These are phyloP conservation scores for Pholiota microspora DNA, from an alignment of 768 basidiomycete species.

Conservation along the genomic window DNA sequence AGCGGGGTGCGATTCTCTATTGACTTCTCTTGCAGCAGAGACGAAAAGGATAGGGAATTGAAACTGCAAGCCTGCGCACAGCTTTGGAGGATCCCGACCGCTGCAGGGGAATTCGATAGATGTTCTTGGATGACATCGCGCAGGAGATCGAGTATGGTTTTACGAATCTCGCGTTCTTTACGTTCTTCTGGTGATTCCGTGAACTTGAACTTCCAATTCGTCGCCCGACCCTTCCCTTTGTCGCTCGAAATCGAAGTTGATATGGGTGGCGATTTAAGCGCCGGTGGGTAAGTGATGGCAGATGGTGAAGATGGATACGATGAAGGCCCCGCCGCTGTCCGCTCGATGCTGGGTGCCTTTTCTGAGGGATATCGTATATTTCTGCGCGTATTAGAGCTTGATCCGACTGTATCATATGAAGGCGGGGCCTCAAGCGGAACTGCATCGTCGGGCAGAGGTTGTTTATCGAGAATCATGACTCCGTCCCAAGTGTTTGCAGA, in stretches of 20 bases:
- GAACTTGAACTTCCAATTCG: constrained; percentile 21
- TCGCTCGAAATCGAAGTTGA: constrained; percentile 11
- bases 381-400: not conserved
- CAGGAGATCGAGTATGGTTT: constrained; percentile 51
- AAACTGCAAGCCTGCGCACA: constrained; percentile 60
- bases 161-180: constrained; percentile 46
- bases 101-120: constrained; percentile 25
- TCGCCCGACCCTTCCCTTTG: constrained; percentile 30
- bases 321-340: not conserved
- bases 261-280: constrained; percentile 13
- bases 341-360: constrained; percentile 9
- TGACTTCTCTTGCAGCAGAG: constrained; percentile 57
- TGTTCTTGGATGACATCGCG: constrained; percentile 53
- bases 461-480: constrained; percentile 30
- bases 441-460: constrained; percentile 34
- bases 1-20: constrained; percentile 66
- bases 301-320: constrained; percentile 6
- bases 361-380: not conserved
- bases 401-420: constrained; percentile 32
- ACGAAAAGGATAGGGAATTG: constrained; percentile 47
- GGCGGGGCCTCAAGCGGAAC: constrained; percentile 38
- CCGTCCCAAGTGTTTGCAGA: not conserved
- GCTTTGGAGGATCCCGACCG: constrained; percentile 50
- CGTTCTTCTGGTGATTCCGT: constrained; percentile 22
- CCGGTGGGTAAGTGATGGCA: constrained; percentile 8